Evolutionary conservation across 164 flowering plant species (phyloP), one percentile per base, ranked within the genome.

Genomic region (Annona cherimola): DNA sequence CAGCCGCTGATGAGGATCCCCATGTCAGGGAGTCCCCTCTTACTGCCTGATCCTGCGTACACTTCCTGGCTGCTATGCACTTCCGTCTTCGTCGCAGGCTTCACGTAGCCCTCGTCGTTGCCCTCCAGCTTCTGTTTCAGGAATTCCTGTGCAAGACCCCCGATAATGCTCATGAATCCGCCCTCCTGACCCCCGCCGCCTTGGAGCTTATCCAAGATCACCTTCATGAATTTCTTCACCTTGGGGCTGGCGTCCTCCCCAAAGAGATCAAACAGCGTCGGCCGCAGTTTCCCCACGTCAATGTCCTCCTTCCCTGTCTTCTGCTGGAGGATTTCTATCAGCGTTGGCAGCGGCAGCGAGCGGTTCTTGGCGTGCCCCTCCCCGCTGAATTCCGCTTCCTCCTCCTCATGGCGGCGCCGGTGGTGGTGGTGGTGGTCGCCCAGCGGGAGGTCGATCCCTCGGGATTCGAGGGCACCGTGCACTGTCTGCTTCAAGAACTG

Each of bases 151-250:
- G 97, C 95, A 45, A 92, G 83, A 72, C 45, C 75, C 39, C 97
- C 95, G 9, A 90, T 87, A 79, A 86, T 85, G 20, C 94, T 88
- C 82, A 91, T 16, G 59, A 94, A 77, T 4, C 97, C 96, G 44
- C 96, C 87, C 16, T 82, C 69, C 1, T 73, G 82, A 3, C 85
- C 84, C 11, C 76, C 75, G 1, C 81, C 83, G 7, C 78, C 74
- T 35, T 88, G 87, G 45, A 92, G 87, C 66, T 89, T 92, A 79
- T 74, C 61, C 74, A 95, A 20, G 12, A 92, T 75, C 7, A 92
- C 84, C 41, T 90, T 90, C 98, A 92, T 92, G 81, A 95, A 92
- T 75, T 95, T 95, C 89, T 95, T 95, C 70, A 95, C 96, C 83
- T 95, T 95, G 1, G 96, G 99, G 71, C 98, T 94, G 0, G 97